Evolutionary conservation across 768 basidiomycete species (phyloP).

Genomic region (Agaricus sinodeliciosus): DNA sequence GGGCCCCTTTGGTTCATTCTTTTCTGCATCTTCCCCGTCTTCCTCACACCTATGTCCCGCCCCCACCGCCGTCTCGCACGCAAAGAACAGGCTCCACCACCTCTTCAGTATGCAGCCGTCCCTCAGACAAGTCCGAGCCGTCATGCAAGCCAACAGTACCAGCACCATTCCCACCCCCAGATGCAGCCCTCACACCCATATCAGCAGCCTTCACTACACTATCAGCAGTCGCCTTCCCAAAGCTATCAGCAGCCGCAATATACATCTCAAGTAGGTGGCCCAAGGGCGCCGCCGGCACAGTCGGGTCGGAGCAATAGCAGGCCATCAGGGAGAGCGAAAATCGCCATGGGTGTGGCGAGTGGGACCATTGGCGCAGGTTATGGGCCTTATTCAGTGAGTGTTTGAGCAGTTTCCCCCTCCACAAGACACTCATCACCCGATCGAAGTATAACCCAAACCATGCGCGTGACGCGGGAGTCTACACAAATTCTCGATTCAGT

Average conservation of each 20-base stretch:
- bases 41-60: constrained; percentile 26
- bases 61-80: constrained; percentile 31
- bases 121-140: constrained; percentile 46
- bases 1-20: constrained; percentile 3
- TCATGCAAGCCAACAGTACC: constrained; percentile 16
- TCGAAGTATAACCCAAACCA: constrained; percentile 52
- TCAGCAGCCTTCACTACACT: background rate
- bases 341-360: constrained; percentile 73
- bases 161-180: constrained; percentile 21
- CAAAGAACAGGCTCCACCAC: constrained; percentile 35
- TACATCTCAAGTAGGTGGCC: constrained; percentile 8
- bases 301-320: constrained; percentile 12
- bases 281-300: constrained; percentile 8
- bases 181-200: constrained; percentile 12
- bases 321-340: constrained; percentile 42
- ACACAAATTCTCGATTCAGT: constrained; percentile 51
- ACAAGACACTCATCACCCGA: background rate
- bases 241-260: constrained; percentile 4
- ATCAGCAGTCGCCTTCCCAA: constrained; percentile 8
- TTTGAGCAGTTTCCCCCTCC: background rate
- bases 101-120: constrained; percentile 55
- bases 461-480: constrained; percentile 36
- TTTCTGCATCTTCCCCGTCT: constrained; percentile 10
- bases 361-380: constrained; percentile 75
- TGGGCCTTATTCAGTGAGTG: constrained; percentile 80